These are phyloP conservation scores for Alternaria gansuensis DNA, from an alignment of 2,329 filamentous ascomycete species.

Conservation along the genomic window DNA sequence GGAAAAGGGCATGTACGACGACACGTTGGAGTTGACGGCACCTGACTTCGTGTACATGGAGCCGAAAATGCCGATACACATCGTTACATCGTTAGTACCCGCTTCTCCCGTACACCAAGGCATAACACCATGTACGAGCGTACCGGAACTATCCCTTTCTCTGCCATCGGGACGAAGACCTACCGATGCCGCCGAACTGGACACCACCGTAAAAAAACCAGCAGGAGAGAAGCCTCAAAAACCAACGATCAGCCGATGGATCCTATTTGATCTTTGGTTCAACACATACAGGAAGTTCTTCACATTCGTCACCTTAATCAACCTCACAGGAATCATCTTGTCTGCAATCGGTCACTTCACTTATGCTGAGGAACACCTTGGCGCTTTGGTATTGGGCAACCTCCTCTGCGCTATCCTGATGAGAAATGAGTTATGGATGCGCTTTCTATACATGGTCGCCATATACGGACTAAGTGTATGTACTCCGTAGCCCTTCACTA, in stretches of 20 bases:
- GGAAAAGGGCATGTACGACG: conserved; percentile 47
- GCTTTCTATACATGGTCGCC: conserved; percentile 44
- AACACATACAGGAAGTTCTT: conserved; percentile 51
- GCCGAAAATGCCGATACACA: conserved; percentile 19
- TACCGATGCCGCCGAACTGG: conserved; percentile 30
- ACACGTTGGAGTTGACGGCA: conserved; percentile 33
- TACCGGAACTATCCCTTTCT: conserved; percentile 45
- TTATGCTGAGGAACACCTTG: conserved; percentile 48
- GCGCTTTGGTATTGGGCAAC: conserved; percentile 47
- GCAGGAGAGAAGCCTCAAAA: conserved; percentile 22
- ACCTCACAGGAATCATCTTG: conserved; percentile 44
- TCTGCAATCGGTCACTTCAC: conserved; percentile 40
- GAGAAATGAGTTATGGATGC: conserved; percentile 48
- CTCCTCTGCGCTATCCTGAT: conserved; percentile 45
- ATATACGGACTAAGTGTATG: conserved; percentile 44
- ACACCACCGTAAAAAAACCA: conserved; percentile 31
- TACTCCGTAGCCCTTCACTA: conserved; percentile 16
- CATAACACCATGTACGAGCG: conserved; percentile 46
- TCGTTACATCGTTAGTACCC: conserved; percentile 29
- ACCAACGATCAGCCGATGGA: conserved; percentile 41
- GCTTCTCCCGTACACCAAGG: conserved; percentile 46
- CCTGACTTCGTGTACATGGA: conserved; percentile 44
- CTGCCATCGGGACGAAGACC: conserved; percentile 28
- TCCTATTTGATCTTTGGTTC: conserved; percentile 48
- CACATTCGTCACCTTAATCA: conserved; percentile 43